These are phyloP conservation scores for Aspergillus asperescens DNA, from an alignment of 495 filamentous ascomycete genomes.

Conservation along the genomic window DNA sequence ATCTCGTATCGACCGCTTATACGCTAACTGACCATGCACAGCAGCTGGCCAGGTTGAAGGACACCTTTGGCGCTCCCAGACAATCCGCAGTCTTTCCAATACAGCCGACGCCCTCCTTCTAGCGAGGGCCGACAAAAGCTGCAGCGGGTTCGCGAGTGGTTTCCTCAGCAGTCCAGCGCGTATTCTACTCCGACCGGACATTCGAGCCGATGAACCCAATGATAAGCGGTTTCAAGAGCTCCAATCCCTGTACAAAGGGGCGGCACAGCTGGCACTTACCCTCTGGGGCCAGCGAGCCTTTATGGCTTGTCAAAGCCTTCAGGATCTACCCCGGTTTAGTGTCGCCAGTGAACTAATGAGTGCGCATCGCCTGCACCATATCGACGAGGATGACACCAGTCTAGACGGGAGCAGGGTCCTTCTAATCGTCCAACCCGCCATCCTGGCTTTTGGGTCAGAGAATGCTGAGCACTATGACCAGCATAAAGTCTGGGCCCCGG, in stretches of 20 bases:
- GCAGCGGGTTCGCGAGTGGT: neutral
- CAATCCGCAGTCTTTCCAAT: conserved; percentile 2
- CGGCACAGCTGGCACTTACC: conserved; percentile 11
- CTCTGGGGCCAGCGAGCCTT: conserved; percentile 13
- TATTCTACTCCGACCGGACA: neutral
- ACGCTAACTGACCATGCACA: neutral
- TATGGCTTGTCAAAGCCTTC: neutral
- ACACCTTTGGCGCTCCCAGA: conserved; percentile 16
- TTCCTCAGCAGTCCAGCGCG: neutral
- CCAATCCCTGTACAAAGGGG: conserved; percentile 1
- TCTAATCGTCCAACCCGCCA: conserved; percentile 10
- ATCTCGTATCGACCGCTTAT: neutral
- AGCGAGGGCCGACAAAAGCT: neutral
- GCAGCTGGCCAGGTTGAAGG: conserved; percentile 5
- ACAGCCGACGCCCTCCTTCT: neutral
- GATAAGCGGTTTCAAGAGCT: conserved; percentile 3
- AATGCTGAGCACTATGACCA: conserved; percentile 15
- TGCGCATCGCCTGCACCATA: conserved; percentile 14
- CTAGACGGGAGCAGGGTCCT: conserved; percentile 10
- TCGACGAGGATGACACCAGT: conserved; percentile 7
- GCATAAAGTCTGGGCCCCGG: conserved; percentile 15
- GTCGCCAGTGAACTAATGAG: neutral
- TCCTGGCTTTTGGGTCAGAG: conserved; percentile 12
- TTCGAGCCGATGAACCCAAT: neutral
- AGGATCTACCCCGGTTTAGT: neutral